Base-by-base conservation (phyloP, 2,329 filamentous ascomycete genomes). In the Neofusicoccum laricinum region DNA sequence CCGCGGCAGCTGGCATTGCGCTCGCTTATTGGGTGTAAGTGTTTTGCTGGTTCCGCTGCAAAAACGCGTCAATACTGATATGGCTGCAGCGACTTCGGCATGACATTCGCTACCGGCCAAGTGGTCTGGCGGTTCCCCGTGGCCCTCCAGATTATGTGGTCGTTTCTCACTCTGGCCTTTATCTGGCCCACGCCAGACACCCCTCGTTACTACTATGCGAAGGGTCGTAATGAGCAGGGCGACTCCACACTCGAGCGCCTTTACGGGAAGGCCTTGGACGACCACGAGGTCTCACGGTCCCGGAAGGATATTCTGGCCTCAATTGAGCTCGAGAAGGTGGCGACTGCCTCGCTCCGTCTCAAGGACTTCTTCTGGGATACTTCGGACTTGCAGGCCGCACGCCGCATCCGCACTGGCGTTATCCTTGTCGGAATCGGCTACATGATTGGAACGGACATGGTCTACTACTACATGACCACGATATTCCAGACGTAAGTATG, bases 381-480 rank as follows among this genome's bases (percentile, higher is more conserved):
- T 34, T 50, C 40, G 63, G 66, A 15, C 65, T 68, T 49, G 38
- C 71, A 73, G 63, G 70, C 71, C 12, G 69, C 70, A 8, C 69
- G 67, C 12, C 67, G 71, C 30, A 73, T 73, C 5, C 71, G 74
- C 17, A 74, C 75, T 14, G 78, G 77, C 69, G 66, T 73, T 19
- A 67, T 76, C n/a, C 75, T 79, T 68, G 77, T 79, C 62, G 73
- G 69, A 14, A 73, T 78, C 14, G 75, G 77, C n/a, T 76, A 79
- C 66, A 75, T 78, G 69, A 78, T 77, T 19, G 77, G 76, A 14
- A 75, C 78, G 66, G 78, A 79, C 67, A 76, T 78, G 65, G 78
- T 79, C 61, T 73, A 72, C 61, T 64, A 64, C 41, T 64, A 64
- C 41, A 46, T 64, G 61, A 59, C 63, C 14, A 64, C 63, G 1